Percentiles rank a stretch among this genome's conserved stretches.
Evolutionary conservation across 768 basidiomycete genomes (phyloP).

Genomic region (Pluteus cervinus): DNA sequence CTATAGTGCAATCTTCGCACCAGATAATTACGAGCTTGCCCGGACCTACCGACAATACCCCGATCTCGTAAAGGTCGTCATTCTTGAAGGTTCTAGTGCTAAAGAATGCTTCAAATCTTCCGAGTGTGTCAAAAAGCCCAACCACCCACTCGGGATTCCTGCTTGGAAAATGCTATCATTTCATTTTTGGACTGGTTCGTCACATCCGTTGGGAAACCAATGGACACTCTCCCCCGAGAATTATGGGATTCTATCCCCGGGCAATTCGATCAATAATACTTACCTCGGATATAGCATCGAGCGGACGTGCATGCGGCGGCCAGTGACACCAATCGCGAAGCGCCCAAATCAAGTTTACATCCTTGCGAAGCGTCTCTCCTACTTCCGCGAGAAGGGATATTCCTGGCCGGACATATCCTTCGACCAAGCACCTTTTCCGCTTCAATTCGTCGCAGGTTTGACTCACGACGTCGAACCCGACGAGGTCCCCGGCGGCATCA

Average conservation of each 20-base stretch:
- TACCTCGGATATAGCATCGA: slow-evolving; percentile 25
- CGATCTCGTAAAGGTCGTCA: slow-evolving; percentile 24
- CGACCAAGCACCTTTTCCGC: slow-evolving; percentile 11
- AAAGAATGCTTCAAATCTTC: slow-evolving; percentile 19
- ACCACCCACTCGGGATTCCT: slow-evolving; percentile 27
- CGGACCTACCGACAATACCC: slow-evolving; percentile 24
- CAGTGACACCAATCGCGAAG: slow-evolving; percentile 18
- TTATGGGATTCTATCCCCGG: slow-evolving; percentile 14
- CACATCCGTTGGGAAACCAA: slow-evolving; percentile 15
- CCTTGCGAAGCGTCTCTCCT: slow-evolving; percentile 22
- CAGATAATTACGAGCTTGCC: slow-evolving; percentile 13
- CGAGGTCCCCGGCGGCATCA: slow-evolving; percentile 14
- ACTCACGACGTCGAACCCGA: slow-evolving; percentile 16
- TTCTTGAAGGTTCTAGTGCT: slow-evolving; percentile 18
- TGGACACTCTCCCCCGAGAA: slow-evolving; percentile 26
- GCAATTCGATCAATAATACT: slow-evolving; percentile 3
- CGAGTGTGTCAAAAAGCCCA: slow-evolving; percentile 19
- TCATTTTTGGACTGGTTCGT: slow-evolving; percentile 12
- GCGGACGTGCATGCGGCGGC: slow-evolving; percentile 16
- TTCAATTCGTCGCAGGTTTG: slow-evolving; percentile 19
- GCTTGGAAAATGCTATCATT: slow-evolving; percentile 25
- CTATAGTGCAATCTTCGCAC: slow-evolving; percentile 20
- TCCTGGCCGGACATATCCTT: slow-evolving; percentile 18
- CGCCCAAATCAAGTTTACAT: slow-evolving; percentile 21
- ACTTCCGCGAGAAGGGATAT: slow-evolving; percentile 18